Conservation (phyloP, 2,329 filamentous ascomycete species). For the Xylariales sp. region DNA sequence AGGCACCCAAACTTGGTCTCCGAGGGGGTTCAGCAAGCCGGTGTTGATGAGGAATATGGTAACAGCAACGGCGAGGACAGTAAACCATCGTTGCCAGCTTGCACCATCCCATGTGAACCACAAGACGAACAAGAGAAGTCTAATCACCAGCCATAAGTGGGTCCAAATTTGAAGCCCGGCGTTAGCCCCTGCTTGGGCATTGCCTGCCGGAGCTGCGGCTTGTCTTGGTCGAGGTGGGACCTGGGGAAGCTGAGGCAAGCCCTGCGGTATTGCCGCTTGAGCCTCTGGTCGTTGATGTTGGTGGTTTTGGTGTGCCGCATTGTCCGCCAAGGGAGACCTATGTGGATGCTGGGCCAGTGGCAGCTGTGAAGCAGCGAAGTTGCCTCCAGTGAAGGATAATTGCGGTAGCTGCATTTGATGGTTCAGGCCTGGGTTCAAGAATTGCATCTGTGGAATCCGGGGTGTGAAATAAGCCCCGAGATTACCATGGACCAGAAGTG, state of each 20-base stretch:
- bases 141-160: slow-evolving; percentile 57
- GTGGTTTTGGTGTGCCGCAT: slow-evolving; percentile 5
- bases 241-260: slow-evolving; percentile 21
- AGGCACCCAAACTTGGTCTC: slow-evolving; percentile 51
- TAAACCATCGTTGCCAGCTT: slow-evolving; percentile 56
- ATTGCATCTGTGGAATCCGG: slow-evolving; percentile 15
- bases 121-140: slow-evolving; percentile 57
- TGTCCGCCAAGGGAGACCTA: slow-evolving; percentile 6
- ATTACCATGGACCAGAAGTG: slow-evolving; percentile 48
- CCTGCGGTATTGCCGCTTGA: slow-evolving; percentile 23
- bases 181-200: slow-evolving; percentile 30
- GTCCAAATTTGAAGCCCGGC: slow-evolving; percentile 45
- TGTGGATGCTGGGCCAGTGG: neutral
- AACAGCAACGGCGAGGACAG: slow-evolving; percentile 48
- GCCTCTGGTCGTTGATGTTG: slow-evolving; percentile 22
- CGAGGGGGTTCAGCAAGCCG: slow-evolving; percentile 51
- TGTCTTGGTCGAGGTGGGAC: slow-evolving; percentile 24
- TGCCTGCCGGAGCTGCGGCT: slow-evolving; percentile 22
- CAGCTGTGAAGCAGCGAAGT: neutral
- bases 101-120: slow-evolving; percentile 56
- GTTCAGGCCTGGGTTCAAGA: neutral
- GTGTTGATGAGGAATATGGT: slow-evolving; percentile 56
- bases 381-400: neutral
- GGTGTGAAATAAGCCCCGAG: slow-evolving; percentile 49
- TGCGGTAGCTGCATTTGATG: neutral